phyloP scores from a whole-genome alignment of 805 yeast species.

The Candida insectorum region DNA sequence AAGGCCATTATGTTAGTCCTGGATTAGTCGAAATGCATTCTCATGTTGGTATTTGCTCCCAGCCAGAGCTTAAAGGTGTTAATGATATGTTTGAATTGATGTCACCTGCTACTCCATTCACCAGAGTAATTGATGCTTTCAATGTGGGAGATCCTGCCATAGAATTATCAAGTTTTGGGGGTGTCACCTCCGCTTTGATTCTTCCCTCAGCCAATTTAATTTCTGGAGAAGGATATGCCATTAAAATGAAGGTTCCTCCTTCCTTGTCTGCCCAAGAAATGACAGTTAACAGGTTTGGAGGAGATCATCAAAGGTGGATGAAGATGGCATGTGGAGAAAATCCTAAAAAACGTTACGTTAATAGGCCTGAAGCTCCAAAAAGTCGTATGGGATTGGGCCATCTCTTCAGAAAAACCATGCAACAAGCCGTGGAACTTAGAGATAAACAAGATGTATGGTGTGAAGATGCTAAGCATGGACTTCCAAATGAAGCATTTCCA shows the following conservation, averaged over 20 bases:
- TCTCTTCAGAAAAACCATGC: constrained; percentile 5
- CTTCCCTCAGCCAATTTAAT: constrained; percentile 6
- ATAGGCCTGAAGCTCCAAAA: constrained; percentile 5
- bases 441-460: constrained; percentile 5
- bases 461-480: too few species aligned
- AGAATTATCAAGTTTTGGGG: constrained; percentile 2
- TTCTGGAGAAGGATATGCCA: constrained; percentile 6
- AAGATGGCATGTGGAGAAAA: too few species aligned
- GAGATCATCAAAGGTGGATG: constrained; percentile 9
- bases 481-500: constrained; percentile 1
- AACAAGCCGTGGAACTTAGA: constrained; percentile 1
- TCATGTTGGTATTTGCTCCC: constrained; percentile 7
- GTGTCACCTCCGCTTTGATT: constrained; percentile 6
- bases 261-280: constrained; percentile 4
- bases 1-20: constrained; percentile 6
- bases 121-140: constrained; percentile 6
- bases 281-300: too few species aligned
- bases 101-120: constrained; percentile 6
- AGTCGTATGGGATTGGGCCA: constrained; percentile 7
- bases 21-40: constrained; percentile 10
- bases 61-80: constrained; percentile 7
- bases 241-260: constrained; percentile 5
- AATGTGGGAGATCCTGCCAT: constrained; percentile 6
- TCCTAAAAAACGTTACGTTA: constrained; percentile 4
- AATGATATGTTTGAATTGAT: constrained; percentile 9